A percentile compares a stretch with the other conserved stretches of the same genome.
These are phyloP conservation scores for Gracilaria domingensis DNA, from an alignment of 23 red algal species.

Conservation along the genomic window DNA sequence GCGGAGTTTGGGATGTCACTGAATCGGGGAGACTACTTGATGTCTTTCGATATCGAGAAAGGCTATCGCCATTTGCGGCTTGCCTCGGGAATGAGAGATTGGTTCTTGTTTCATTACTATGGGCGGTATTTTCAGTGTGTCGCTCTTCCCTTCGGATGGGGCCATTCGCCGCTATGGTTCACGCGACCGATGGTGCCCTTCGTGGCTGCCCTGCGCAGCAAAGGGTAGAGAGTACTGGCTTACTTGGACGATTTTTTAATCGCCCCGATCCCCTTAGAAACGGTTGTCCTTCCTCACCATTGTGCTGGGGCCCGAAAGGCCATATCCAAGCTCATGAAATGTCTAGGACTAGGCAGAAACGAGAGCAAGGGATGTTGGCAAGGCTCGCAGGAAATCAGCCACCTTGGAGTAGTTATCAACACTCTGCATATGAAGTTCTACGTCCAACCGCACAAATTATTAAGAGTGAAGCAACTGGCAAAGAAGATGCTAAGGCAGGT, in stretches of 20 bases:
- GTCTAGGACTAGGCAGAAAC: neutral
- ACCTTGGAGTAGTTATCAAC: conserved; percentile 13
- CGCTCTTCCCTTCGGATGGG: conserved; percentile 7
- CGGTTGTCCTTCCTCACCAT: neutral
- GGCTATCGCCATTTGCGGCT: conserved; percentile 32
- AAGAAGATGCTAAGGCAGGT: neutral
- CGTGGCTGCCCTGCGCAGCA: neutral
- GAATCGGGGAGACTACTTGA: conserved; percentile 31
- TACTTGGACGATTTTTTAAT: conserved; percentile 45
- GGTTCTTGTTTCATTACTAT: conserved; percentile 18
- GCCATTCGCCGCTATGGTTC: conserved; percentile 21
- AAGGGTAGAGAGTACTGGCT: conserved; percentile 8
- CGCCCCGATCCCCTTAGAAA: neutral
- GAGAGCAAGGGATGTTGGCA: conserved; percentile 11
- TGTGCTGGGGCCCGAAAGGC: neutral
- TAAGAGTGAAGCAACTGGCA: neutral
- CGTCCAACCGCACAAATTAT: neutral
- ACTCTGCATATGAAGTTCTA: neutral
- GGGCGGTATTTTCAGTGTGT: conserved; percentile 12
- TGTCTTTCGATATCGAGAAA: conserved; percentile 18
- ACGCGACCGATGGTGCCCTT: neutral
- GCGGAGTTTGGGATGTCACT: conserved; percentile 19
- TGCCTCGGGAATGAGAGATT: neutral
- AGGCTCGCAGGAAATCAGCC: neutral
- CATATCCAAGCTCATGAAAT: neutral